Conservation (phyloP, 2,329 filamentous ascomycete species). For the Botryotinia calthae region DNA sequence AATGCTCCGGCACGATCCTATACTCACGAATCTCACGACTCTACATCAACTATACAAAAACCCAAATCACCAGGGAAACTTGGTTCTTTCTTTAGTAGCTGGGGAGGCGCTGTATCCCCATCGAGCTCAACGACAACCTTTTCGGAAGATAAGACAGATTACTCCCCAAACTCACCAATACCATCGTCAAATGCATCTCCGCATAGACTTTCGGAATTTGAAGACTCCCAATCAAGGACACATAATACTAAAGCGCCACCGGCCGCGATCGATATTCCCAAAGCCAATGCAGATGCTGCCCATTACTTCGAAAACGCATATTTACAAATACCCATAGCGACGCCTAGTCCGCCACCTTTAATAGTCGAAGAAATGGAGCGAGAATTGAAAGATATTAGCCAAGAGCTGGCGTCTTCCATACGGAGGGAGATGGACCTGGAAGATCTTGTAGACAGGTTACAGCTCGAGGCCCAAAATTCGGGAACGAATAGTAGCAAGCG, state of each 20-base stretch:
- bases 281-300: slow-evolving; percentile 43
- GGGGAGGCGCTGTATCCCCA: slow-evolving; percentile 56
- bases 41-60: slow-evolving; percentile 34
- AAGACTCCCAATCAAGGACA: slow-evolving; percentile 31
- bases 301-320: slow-evolving; percentile 36
- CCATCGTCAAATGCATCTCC: slow-evolving; percentile 52
- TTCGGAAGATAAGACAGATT: slow-evolving; percentile 48
- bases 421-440: slow-evolving; percentile 94
- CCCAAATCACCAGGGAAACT: slow-evolving; percentile 57
- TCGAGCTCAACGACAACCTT: slow-evolving; percentile 61
- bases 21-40: slow-evolving; percentile 34
- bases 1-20: slow-evolving; percentile 29
- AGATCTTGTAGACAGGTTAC: slow-evolving; percentile 84
- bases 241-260: slow-evolving; percentile 39
- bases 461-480: slow-evolving; percentile 67
- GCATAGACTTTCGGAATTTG: slow-evolving; percentile 35
- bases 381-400: slow-evolving; percentile 88
- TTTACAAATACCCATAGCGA: slow-evolving; percentile 36
- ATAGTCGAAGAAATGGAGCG: slow-evolving; percentile 87
- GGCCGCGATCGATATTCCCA: slow-evolving; percentile 37
- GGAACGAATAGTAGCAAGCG: slow-evolving; percentile 57
- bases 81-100: slow-evolving; percentile 65
- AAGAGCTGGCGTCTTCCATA: slow-evolving; percentile 89
- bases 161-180: slow-evolving; percentile 57
- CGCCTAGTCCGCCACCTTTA: slow-evolving; percentile 42